phyloP scores from a whole-genome alignment of 306 rosid genomes.

The Quercus rubra region DNA sequence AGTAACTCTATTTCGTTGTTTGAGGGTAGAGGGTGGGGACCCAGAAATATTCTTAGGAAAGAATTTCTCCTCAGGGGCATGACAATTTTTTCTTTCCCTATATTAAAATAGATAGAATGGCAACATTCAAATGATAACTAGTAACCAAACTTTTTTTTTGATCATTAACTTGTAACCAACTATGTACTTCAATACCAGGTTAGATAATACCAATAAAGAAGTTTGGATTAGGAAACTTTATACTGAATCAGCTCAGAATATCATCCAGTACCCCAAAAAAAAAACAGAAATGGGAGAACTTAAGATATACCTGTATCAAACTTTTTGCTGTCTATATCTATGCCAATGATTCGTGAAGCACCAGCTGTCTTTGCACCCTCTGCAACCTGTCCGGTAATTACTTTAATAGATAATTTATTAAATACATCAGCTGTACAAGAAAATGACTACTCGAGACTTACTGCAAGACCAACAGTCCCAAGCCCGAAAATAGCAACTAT shows the following conservation, averaged over 20 bases:
- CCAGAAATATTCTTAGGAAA: not conserved
- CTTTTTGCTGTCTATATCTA: constrained; percentile 76
- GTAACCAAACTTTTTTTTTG: not conserved
- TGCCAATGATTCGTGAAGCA: constrained; percentile 82
- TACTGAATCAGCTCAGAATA: constrained; percentile 7
- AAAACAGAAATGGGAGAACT: not conserved
- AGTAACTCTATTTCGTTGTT: not conserved
- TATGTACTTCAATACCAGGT: not conserved
- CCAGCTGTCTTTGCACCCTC: constrained; percentile 97
- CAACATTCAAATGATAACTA: not conserved
- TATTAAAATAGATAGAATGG: no score
- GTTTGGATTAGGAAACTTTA: not conserved
- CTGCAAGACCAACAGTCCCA: constrained; percentile 95
- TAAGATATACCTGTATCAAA: constrained; percentile 54
- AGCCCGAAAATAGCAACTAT: constrained; percentile 90
- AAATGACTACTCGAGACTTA: constrained; percentile 36
- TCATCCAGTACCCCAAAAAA: not conserved
- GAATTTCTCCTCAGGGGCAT: not conserved
- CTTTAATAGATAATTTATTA: constrained; percentile 10
- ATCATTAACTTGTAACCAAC: not conserved
- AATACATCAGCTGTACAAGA: constrained; percentile 17
- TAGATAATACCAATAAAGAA: not conserved
- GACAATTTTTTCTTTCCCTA: not conserved
- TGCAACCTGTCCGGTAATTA: constrained; percentile 57
- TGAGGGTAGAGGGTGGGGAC: not conserved